Evolutionary conservation across 1,139 yeast genomes (phyloP), one percentile per base, ranked within the genome.

Genomic region (Protomyces macrosporus): DNA sequence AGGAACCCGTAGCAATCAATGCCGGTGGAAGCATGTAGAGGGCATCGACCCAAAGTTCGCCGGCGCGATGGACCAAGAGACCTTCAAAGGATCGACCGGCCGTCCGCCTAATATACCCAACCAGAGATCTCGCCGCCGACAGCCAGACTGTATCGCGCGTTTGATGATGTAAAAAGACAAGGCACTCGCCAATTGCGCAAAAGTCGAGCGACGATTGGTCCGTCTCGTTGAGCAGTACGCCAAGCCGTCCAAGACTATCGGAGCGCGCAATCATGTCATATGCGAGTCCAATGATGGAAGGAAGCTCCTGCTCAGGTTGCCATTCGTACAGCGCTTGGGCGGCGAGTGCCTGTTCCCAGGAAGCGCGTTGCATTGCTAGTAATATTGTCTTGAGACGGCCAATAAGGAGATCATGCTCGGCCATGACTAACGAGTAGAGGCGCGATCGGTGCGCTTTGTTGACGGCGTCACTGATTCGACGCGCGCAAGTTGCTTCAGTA

Each of bases 311-410:
- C 12, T 23, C 35, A 34, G 62, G 52, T 16, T 52, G 45, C 62
- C 62, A 58, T 52, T 58, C 62, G 45, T 58, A 58, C 9, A 58
- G 42, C 33, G 56, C 53, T 35, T 58, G 62, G 33, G 62, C 62
- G 6, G 62, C 53, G 55, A 58, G 62, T 10, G 62, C 62, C 37
- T 58, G 62, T 32, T 58, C 62, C 62, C 62, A 58, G 6, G 62
- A 58, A 10, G 62, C 62, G n/a, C 62, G 55, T 58, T 58, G 62
- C 62, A 51, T 36, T n/a, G 37, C 35, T 35, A 55, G 39, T 33
- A 53, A 16, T 23, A 52, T 36, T 4, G 33, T 42, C 35, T 42
- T 42, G 48, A 42, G 48, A 32, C 48, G 48, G 32, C 30, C 23
- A 6, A 42, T 42, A 32, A 42, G 48, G 30, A 16, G 30, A 32